phyloP scores from a whole-genome alignment of 1,284 basidiomycete species.

The Rhizoctonia solani region DNA sequence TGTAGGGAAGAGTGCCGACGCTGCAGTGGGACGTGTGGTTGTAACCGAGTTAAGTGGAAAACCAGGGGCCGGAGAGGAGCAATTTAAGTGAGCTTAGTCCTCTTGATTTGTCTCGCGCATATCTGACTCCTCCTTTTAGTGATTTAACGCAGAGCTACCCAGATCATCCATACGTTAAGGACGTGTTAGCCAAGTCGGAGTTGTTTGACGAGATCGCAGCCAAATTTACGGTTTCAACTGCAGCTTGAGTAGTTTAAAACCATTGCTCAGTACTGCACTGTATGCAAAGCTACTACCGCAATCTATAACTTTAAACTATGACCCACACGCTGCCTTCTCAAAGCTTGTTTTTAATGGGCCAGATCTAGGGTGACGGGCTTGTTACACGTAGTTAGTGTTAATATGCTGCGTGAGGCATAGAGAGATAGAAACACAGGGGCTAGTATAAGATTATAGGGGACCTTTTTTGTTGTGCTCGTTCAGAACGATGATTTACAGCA shows the following conservation, averaged over 20 bases:
- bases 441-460: no score
- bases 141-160: slow-evolving; percentile 63
- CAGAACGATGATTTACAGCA: no score
- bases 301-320: no score
- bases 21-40: slow-evolving; percentile 70
- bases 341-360: no score
- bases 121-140: slow-evolving; percentile 47
- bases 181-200: slow-evolving; percentile 62
- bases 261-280: background rate
- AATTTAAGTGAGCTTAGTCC: slow-evolving; percentile 63
- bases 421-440: no score
- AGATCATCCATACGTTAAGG: slow-evolving; percentile 67
- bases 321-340: no score
- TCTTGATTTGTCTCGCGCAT: slow-evolving; percentile 12
- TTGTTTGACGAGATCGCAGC: slow-evolving; percentile 73
- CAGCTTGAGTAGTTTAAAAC: slow-evolving; percentile 30
- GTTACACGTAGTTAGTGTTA: no score
- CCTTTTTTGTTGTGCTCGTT: no score
- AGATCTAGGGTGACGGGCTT: no score
- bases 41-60: slow-evolving; percentile 64
- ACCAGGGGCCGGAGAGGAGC: slow-evolving; percentile 63
- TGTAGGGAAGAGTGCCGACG: slow-evolving; percentile 60
- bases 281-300: no score
- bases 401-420: no score
- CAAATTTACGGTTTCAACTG: slow-evolving; percentile 63